These are phyloP conservation scores for Fusarium heterosporum DNA, from an alignment of 2,329 filamentous ascomycete genomes.

Conservation along the genomic window DNA sequence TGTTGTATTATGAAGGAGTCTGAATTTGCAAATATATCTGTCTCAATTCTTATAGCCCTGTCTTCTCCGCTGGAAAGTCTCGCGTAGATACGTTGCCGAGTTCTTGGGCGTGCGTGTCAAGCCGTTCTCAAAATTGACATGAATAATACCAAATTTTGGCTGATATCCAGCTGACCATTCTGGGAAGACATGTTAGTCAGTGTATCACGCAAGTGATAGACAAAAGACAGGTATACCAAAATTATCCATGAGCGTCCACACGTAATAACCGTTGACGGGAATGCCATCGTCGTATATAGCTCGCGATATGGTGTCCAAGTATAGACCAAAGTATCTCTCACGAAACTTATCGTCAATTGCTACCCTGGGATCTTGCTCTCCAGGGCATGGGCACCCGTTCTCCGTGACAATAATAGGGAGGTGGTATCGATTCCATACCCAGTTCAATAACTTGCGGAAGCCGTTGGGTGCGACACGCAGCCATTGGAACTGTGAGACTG, in stretches of 20 bases:
- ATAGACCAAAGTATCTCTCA: neutral
- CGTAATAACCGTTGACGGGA: slow-evolving; percentile 1
- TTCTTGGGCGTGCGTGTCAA: slow-evolving; percentile 54
- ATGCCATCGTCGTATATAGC: slow-evolving; percentile 2
- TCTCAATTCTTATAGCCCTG: neutral
- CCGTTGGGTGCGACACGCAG: slow-evolving; percentile 26
- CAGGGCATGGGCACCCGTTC: slow-evolving; percentile 4
- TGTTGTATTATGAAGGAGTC: too few relatives aligned
- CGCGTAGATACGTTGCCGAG: slow-evolving; percentile 41
- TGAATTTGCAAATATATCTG: neutral
- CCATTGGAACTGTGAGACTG: slow-evolving; percentile 22
- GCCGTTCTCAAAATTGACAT: slow-evolving; percentile 52
- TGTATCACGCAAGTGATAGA: neutral
- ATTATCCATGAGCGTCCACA: slow-evolving; percentile 13
- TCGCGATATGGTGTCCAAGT: slow-evolving; percentile 4
- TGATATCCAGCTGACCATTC: slow-evolving; percentile 55
- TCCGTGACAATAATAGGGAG: slow-evolving; percentile 7
- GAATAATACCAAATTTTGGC: slow-evolving; percentile 54
- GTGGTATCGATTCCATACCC: slow-evolving; percentile 37
- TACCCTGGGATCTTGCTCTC: neutral
- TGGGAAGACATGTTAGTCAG: neutral
- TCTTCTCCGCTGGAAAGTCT: slow-evolving; percentile 1
- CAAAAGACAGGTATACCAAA: neutral
- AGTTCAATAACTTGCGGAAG: slow-evolving; percentile 42
- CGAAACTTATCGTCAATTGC: slow-evolving; percentile 4